Evolutionary conservation across 495 filamentous ascomycete species (phyloP).

Genomic region (Trichoderma gamsii): DNA sequence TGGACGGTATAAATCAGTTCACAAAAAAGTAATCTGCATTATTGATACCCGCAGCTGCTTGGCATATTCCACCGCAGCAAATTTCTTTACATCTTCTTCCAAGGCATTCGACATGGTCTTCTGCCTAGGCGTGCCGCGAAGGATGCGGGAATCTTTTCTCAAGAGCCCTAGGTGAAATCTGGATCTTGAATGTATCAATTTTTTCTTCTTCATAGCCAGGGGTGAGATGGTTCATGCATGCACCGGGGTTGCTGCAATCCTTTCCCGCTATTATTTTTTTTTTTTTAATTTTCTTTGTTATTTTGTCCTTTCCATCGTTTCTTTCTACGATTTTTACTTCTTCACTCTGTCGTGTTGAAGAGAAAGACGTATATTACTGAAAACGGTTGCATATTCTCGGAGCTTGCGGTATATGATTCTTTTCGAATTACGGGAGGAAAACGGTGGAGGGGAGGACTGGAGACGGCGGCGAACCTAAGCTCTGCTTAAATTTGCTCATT

Average conservation of each 20-base stretch:
- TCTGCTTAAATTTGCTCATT: neutral
- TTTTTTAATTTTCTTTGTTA: neutral
- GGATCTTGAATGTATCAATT: neutral
- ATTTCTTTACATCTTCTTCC: constrained; percentile 1
- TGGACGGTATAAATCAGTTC: constrained; percentile 6
- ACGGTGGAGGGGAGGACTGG: neutral
- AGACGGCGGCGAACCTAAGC: neutral
- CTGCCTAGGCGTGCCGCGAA: neutral
- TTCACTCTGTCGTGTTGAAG: neutral
- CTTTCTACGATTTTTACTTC: neutral
- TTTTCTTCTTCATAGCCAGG: neutral
- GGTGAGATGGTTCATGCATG: neutral
- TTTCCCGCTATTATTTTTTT: neutral
- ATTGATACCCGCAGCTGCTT: constrained; percentile 13
- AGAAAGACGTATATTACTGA: neutral
- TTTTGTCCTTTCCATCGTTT: neutral
- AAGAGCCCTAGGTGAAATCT: neutral
- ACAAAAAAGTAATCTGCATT: constrained; percentile 9
- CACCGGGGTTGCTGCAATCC: neutral
- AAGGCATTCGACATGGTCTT: neutral
- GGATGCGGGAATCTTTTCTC: neutral
- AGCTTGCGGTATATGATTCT: neutral
- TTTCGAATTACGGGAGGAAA: neutral
- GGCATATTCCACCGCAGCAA: constrained; percentile 1
- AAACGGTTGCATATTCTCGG: neutral